Conservation (phyloP, 2,329 filamentous ascomycete genomes). For the Peltaster fructicola region DNA sequence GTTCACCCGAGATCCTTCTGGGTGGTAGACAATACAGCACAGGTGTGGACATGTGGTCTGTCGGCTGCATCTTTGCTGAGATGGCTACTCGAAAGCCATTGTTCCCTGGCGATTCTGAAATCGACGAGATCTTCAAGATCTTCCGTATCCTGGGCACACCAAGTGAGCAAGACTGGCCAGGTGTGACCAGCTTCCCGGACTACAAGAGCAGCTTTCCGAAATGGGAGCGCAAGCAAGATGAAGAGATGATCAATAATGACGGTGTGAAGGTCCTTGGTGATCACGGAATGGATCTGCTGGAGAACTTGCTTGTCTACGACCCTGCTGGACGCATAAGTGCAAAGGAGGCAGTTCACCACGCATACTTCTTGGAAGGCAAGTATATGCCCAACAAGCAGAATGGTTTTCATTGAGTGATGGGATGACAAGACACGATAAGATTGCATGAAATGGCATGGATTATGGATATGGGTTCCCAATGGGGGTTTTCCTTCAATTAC, state of each 20-base stretch:
- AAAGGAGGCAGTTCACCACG: constrained; percentile 70
- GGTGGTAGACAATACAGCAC: constrained; percentile 86
- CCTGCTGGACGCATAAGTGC: constrained; percentile 74
- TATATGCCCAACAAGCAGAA: constrained; percentile 7
- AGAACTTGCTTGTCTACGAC: constrained; percentile 66
- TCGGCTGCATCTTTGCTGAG: constrained; percentile 87
- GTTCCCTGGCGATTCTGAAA: constrained; percentile 83
- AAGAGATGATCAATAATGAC: constrained; percentile 45
- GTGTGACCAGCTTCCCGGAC: constrained; percentile 85
- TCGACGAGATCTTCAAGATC: constrained; percentile 88
- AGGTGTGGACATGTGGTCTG: constrained; percentile 90
- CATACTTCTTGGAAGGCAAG: constrained; percentile 44
- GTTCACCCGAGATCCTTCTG: constrained; percentile 74
- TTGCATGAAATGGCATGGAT: no score
- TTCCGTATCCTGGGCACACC: constrained; percentile 74
- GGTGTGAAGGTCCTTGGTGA: constrained; percentile 43
- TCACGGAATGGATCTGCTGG: constrained; percentile 48
- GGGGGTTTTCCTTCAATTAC: no score
- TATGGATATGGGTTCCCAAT: no score
- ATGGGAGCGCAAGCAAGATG: constrained; percentile 56
- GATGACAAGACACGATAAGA: no score
- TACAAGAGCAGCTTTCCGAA: constrained; percentile 88
- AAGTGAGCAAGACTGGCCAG: constrained; percentile 66
- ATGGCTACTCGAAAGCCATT: constrained; percentile 90
- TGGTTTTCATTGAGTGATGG: constrained; percentile 9